Percentiles rank a stretch among this genome's conserved stretches.
Conservation (phyloP, 148 eudicot species). For the Rhododendron vialii region DNA sequence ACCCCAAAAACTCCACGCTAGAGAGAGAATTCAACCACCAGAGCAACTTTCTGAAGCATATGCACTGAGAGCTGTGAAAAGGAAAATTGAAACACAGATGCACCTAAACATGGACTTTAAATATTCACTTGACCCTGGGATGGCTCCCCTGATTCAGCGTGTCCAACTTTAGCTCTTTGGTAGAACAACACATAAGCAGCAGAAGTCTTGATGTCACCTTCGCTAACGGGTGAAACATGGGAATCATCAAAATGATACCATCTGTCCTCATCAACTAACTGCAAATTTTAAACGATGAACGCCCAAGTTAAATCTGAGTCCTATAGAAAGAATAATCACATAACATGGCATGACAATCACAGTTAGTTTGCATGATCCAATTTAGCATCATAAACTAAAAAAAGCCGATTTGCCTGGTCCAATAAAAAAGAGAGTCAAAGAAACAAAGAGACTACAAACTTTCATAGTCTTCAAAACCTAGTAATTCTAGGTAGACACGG, state of each 20-base stretch:
- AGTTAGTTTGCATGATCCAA: background rate
- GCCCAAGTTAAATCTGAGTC: constrained; percentile 1
- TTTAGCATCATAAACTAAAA: background rate
- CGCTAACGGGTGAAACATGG: constrained; percentile 73
- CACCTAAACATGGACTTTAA: constrained; percentile 16
- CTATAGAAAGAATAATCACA: background rate
- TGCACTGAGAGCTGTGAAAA: background rate
- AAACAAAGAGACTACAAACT: background rate
- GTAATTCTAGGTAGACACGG: background rate
- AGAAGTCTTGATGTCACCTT: constrained; percentile 75
- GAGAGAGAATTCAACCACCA: background rate
- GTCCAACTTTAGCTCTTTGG: constrained; percentile 48
- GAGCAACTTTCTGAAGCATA: background rate
- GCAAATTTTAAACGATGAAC: constrained; percentile 41
- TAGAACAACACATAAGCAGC: constrained; percentile 97
- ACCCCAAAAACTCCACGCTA: background rate
- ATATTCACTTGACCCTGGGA: constrained; percentile 23
- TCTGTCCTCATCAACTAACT: constrained; percentile 79
- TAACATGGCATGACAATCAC: background rate
- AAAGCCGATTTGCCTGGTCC: background rate
- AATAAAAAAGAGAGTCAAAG: background rate
- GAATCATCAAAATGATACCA: constrained; percentile 98
- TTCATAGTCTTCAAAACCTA: background rate
- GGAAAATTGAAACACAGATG: background rate
- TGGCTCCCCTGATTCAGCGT: constrained; percentile 25